Base-by-base conservation (phyloP, 1,284 basidiomycete genomes). In the Papiliotrema laurentii region DNA sequence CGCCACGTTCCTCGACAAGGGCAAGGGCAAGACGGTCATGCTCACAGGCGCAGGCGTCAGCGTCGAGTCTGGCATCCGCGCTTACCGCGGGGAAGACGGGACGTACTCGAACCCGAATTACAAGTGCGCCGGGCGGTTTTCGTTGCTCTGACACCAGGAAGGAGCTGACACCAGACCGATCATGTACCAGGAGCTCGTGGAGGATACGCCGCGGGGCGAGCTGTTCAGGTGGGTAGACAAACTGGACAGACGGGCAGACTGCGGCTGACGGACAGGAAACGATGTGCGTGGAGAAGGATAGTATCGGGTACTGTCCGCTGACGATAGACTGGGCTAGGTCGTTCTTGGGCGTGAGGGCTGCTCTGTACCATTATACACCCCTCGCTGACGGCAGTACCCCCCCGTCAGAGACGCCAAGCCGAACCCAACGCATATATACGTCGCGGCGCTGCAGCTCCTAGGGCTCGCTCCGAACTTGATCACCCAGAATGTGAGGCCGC, bases 1-100 rank as follows among this genome's bases (percentile, higher is more conserved):
- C 31, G 75, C 81, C 4, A 65, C 75, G 2, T 92, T 92, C 61
- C 71, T 94, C 11, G 69, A 76, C 0, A 74, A 77, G 2, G 87
- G 87, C 34, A 83, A 83, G 69, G 82, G 73, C 1, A 68, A 69
- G 50, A 76, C 83, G 26, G 74, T 84, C 0, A 75, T 92, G 5
- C 68, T 97, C 44, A 93, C 89, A 0, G 91, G 91, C 0, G 91
- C 91, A 0, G 91, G 92, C 4, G 86, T 94, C 51, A 89, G 86
- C 65, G 91, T 94, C 19, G 91, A 96, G 68, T 88, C 85, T 18
- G 91, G 91, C 25, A 92, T 96, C 51, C 78, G 89, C 56, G 89
- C 90, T 14, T 92, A 93, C 71, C 77, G 89, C 54, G 89, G 88
- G 3, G 79, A 80, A 53, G 85, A 89, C 63, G 89, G 89, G 22